phyloP scores from a whole-genome alignment of 2,329 filamentous ascomycete species.

The Talaromyces funiculosus region DNA sequence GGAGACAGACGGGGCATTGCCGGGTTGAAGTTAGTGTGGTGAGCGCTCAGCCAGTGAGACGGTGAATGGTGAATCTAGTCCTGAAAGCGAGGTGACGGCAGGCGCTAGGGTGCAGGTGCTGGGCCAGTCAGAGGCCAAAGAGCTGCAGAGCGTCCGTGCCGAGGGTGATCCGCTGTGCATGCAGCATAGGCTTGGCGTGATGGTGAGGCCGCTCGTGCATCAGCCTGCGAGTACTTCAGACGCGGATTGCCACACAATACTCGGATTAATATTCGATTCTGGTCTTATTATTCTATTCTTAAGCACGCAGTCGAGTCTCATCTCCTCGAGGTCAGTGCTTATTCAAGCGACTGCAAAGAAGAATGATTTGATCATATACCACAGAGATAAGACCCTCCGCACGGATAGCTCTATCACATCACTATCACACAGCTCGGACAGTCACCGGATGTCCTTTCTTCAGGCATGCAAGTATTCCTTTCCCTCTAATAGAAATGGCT shows the following conservation, averaged over 20 bases:
- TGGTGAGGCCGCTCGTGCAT: neutral
- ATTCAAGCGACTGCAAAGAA: neutral
- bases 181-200: constrained; percentile 2
- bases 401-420: neutral
- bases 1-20: neutral
- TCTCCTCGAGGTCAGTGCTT: neutral
- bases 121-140: neutral
- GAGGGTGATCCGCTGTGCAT: constrained; percentile 4
- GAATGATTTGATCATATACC: neutral
- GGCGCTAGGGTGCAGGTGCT: neutral
- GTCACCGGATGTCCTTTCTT: neutral
- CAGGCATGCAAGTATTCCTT: neutral
- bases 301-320: neutral
- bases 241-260: neutral
- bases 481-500: neutral
- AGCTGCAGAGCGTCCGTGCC: neutral
- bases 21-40: neutral
- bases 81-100: neutral
- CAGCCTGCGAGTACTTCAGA: neutral
- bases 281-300: neutral
- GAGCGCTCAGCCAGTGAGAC: neutral
- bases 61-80: neutral
- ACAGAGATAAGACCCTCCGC: neutral
- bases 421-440: neutral
- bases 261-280: neutral